These are phyloP conservation scores for Penicillium argentinense DNA, from an alignment of 495 filamentous ascomycete genomes.

Conservation along the genomic window DNA sequence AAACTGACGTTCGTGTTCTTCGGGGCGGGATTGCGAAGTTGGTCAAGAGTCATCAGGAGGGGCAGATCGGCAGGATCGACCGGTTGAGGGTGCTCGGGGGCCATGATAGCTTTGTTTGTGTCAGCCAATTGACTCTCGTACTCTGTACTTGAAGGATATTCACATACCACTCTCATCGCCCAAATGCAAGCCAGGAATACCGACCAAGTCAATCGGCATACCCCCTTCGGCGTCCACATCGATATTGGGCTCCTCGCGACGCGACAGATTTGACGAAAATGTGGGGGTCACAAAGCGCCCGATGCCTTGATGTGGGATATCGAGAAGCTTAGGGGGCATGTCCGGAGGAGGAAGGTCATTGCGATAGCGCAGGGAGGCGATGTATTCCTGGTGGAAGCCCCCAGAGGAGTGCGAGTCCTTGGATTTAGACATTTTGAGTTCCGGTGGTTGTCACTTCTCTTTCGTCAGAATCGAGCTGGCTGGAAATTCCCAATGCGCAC, in stretches of 20 bases:
- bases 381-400: conserved; percentile 90
- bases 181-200: conserved; percentile 90
- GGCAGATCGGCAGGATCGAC: conserved; percentile 79
- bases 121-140: background rate
- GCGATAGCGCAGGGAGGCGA: conserved; percentile 89
- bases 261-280: conserved; percentile 82
- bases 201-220: conserved; percentile 94
- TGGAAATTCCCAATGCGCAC: background rate
- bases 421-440: conserved; percentile 32
- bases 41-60: conserved; percentile 75
- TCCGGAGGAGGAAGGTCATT: conserved; percentile 93
- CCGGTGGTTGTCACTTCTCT: background rate
- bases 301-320: conserved; percentile 90
- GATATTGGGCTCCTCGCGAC: conserved; percentile 91
- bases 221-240: conserved; percentile 97
- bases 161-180: conserved; percentile 91
- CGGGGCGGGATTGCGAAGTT: conserved; percentile 78
- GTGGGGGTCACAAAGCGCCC: conserved; percentile 81
- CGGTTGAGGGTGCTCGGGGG: conserved; percentile 63
- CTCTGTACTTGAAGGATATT: background rate
- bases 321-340: conserved; percentile 90
- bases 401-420: conserved; percentile 50
- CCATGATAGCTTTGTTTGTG: conserved; percentile 67
- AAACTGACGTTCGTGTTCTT: conserved; percentile 77
- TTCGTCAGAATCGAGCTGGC: background rate